Percentiles rank a stretch among this genome's conserved stretches.
These are phyloP conservation scores for Phytophthora tubulina DNA, from an alignment of 352 stramenopile species.

Conservation along the genomic window DNA sequence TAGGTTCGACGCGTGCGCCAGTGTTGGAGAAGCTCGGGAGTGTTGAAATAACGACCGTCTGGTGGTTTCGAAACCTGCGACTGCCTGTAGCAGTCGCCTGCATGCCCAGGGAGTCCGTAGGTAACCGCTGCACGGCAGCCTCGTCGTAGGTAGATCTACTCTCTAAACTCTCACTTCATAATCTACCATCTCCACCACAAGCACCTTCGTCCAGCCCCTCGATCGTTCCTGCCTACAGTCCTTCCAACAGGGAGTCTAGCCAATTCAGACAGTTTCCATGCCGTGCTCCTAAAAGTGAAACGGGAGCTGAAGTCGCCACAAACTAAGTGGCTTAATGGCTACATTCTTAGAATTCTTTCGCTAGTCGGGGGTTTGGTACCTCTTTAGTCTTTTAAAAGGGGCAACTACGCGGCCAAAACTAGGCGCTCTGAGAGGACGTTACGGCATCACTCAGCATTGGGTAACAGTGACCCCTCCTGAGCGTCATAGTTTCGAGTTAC, in stretches of 20 bases:
- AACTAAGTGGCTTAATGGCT: constrained; percentile 5
- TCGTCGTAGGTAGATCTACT: too few species aligned
- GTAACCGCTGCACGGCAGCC: too few species aligned
- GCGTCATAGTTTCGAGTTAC: constrained; percentile 11
- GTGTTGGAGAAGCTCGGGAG: not conserved
- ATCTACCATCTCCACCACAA: too few species aligned
- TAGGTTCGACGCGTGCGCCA: not conserved
- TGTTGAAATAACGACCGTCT: too few species aligned
- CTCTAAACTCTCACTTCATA: too few species aligned
- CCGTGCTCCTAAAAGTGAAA: not conserved
- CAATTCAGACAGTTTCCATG: constrained; percentile 1
- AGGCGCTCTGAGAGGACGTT: not conserved
- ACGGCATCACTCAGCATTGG: constrained; percentile 10
- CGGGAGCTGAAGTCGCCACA: not conserved
- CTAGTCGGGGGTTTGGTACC: constrained; percentile 9
- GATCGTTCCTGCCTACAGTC: too few species aligned
- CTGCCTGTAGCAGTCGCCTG: too few species aligned
- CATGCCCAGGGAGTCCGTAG: too few species aligned
- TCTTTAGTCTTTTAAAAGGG: constrained; percentile 9
- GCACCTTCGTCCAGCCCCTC: not conserved
- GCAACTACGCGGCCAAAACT: constrained; percentile 2
- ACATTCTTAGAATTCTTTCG: constrained; percentile 4
- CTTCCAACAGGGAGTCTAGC: not conserved
- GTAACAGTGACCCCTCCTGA: constrained; percentile 7
- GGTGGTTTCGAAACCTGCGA: too few species aligned